A percentile compares a stretch with the other conserved stretches of the same genome.
Evolutionary conservation across 2,329 filamentous ascomycete genomes (phyloP).

Genomic region (Aspergillus bombycis): DNA sequence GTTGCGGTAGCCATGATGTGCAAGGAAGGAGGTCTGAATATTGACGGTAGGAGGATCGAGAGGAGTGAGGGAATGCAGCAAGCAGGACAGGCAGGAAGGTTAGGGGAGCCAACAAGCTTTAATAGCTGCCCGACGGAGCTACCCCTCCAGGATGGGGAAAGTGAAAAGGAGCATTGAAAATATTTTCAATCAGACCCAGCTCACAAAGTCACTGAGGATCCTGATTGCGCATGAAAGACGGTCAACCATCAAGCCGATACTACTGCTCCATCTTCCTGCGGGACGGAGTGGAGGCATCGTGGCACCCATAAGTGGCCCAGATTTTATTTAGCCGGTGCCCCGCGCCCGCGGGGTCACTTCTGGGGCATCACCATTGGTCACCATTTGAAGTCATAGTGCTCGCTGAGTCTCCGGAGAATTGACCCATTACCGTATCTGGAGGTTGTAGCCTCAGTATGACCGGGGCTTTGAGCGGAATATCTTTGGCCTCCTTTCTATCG

Average conservation of each 20-base stretch:
- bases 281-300: conserved; percentile 13
- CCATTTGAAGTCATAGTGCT: not conserved
- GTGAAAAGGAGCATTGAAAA: conserved; percentile 3
- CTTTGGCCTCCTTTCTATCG: not conserved
- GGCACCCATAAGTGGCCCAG: conserved; percentile 12
- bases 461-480: not conserved
- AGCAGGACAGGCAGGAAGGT: conserved; percentile 9
- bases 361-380: conserved; percentile 1
- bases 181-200: conserved; percentile 6
- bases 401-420: not conserved
- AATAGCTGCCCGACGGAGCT: conserved; percentile 16
- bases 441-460: not conserved
- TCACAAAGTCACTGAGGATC: conserved; percentile 1
- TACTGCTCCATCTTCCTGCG: conserved; percentile 11
- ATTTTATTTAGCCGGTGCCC: conserved; percentile 6
- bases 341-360: not conserved
- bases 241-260: conserved; percentile 5
- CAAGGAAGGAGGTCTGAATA: conserved; percentile 4
- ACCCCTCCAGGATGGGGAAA: conserved; percentile 20
- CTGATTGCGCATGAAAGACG: conserved; percentile 10
- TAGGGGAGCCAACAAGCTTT: conserved; percentile 24
- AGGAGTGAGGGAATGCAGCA: conserved; percentile 11
- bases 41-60: conserved; percentile 4
- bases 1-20: conserved; percentile 34
- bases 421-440: not conserved